Base-by-base conservation (phyloP, 2,329 filamentous ascomycete species). In the Neofusicoccum kwambonambiense region DNA sequence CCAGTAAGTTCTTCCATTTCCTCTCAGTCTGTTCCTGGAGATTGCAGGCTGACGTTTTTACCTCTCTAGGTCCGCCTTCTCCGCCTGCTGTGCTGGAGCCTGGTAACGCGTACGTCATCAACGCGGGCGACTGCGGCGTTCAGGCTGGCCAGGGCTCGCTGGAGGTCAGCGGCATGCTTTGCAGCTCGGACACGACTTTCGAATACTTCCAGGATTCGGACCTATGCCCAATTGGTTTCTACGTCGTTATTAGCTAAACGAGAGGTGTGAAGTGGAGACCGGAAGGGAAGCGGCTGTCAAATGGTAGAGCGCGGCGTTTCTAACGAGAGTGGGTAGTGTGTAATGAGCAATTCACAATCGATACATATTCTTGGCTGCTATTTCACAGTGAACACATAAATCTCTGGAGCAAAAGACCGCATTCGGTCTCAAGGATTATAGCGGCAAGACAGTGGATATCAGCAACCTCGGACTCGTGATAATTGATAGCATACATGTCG, bases 181-280 rank as follows among this genome's bases (percentile, higher is more conserved):
- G 70, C 52, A 68, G 66, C 50, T 58, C 62, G n/a, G 70, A 71
- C 56, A 67, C 68, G 19, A 66, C 64, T 13, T 62, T 71, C 41
- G 56, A 70, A 60, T 71, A 66, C 66, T 62, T 65, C 39, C 69
- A 71, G 65, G 65, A 62, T 51, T 67, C 62, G 12, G 65, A 65
- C 42, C 62, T 61, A n/a, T 71, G 69, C 62, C 68, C 68, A 51
- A 49, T 71, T 35, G 69, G 69, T 2, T 69, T 71, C 63, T 71
- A 68, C 51, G 68, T 71, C 22, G 69, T 66, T 8, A 65, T 70
- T 11, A 60, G 39, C 47, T 68, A 64, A 49, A 34, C 6, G 37
- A 31, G 27, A 31, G 27, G 27, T 5, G 4, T 7, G 27, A 7
- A 5, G 6, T 31, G 6, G 1, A 31, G 27, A 31, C 22, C 22